Evolutionary conservation across 2,329 filamentous ascomycete genomes (phyloP).

Genomic region (Fulvia fulva): DNA sequence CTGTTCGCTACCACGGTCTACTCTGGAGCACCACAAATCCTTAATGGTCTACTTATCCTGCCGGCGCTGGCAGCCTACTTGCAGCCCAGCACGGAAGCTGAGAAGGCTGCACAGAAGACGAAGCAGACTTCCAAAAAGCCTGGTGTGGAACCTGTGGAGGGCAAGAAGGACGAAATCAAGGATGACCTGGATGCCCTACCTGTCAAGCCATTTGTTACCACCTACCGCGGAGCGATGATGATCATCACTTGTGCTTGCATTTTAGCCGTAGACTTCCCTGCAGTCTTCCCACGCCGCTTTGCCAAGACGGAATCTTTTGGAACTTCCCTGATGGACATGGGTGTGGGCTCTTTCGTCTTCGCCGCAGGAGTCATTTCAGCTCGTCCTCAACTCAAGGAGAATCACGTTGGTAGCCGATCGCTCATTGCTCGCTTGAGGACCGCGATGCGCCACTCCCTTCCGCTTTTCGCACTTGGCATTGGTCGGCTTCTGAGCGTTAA

Average conservation of each 20-base stretch:
- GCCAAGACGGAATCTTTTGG: slow-evolving; percentile 99
- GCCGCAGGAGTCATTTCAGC: slow-evolving; percentile 88
- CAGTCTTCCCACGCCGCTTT: slow-evolving; percentile 84
- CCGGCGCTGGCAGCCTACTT: slow-evolving; percentile 56
- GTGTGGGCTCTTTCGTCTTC: slow-evolving; percentile 96
- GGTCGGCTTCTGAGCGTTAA: slow-evolving; percentile 86
- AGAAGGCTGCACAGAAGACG: slow-evolving; percentile 22
- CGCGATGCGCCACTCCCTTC: slow-evolving; percentile 75
- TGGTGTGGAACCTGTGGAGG: slow-evolving; percentile 19
- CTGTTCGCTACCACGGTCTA: slow-evolving; percentile 86
- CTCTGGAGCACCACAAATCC: slow-evolving; percentile 66
- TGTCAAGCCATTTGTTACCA: slow-evolving; percentile 86
- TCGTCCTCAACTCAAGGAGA: slow-evolving; percentile 69
- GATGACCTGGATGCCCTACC: slow-evolving; percentile 55
- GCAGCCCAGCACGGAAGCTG: slow-evolving; percentile 39
- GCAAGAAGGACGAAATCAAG: slow-evolving; percentile 18
- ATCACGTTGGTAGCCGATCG: slow-evolving; percentile 37
- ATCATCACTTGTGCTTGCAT: slow-evolving; percentile 85
- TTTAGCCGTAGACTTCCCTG: slow-evolving; percentile 87
- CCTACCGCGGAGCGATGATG: slow-evolving; percentile 88
- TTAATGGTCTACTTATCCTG: slow-evolving; percentile 69
- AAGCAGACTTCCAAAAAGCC: slow-evolving; percentile 11
- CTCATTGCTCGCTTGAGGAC: slow-evolving; percentile 57
- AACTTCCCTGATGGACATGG: slow-evolving; percentile 97
- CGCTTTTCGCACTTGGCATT: slow-evolving; percentile 74